Evolutionary conservation across 495 filamentous ascomycete genomes (phyloP).

Genomic region (Copromyces sp.): DNA sequence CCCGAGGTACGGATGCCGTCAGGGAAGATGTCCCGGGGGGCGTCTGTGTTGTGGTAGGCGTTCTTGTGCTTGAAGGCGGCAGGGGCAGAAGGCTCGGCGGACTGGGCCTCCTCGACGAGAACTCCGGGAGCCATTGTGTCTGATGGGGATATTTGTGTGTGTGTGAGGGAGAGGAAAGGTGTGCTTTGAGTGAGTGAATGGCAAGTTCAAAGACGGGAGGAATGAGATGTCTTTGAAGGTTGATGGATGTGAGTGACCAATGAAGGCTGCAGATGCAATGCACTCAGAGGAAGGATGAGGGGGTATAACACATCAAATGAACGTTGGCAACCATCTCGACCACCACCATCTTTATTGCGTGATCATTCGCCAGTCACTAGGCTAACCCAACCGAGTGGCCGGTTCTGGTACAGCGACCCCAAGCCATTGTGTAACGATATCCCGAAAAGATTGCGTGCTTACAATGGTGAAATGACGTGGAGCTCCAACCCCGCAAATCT

Average conservation of each 20-base stretch:
- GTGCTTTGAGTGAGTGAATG: background rate
- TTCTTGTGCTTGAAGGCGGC: background rate
- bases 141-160: background rate
- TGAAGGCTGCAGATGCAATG: background rate
- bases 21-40: slow-evolving; percentile 29
- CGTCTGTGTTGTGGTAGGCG: slow-evolving; percentile 14
- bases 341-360: background rate
- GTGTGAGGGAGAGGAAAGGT: background rate
- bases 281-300: background rate
- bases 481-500: background rate
- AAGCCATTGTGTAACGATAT: background rate
- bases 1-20: slow-evolving; percentile 58
- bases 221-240: background rate
- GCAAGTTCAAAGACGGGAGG: background rate
- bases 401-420: background rate
- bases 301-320: background rate
- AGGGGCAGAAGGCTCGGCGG: background rate
- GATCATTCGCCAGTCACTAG: background rate
- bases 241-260: background rate
- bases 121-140: slow-evolving; percentile 24
- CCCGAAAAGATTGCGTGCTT: background rate
- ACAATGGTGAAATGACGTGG: background rate
- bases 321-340: background rate
- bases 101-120: slow-evolving; percentile 19
- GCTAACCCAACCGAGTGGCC: background rate